These are phyloP conservation scores for Coemansia furcata DNA, from an alignment of 192 early-diverging fungal species.

Conservation along the genomic window DNA sequence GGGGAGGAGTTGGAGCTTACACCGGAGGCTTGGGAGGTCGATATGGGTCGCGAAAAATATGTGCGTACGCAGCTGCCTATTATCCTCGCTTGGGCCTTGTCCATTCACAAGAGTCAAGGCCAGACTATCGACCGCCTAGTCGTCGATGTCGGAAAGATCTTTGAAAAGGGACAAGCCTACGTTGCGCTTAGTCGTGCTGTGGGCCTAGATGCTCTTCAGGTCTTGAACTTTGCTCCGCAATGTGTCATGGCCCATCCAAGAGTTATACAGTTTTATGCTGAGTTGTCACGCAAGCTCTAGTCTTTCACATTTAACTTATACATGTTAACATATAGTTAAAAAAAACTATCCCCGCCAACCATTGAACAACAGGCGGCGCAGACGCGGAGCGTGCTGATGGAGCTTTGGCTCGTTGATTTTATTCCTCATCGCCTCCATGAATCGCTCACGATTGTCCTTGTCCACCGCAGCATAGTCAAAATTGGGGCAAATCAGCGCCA, in stretches of 20 bases:
- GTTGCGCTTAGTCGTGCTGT: constrained; percentile 81
- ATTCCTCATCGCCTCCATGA: neutral
- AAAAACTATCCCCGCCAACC: neutral
- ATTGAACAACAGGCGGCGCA: neutral
- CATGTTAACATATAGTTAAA: neutral
- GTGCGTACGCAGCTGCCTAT: constrained; percentile 64
- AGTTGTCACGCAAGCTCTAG: constrained; percentile 32
- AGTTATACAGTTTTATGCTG: constrained; percentile 66
- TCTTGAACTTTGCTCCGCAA: constrained; percentile 60
- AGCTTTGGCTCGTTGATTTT: neutral
- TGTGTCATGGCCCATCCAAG: constrained; percentile 73
- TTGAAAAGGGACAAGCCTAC: constrained; percentile 86
- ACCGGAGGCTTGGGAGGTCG: constrained; percentile 57
- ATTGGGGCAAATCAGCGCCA: neutral
- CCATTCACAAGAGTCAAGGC: constrained; percentile 87
- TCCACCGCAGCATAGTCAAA: neutral
- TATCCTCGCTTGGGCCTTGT: constrained; percentile 82
- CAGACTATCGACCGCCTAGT: constrained; percentile 75
- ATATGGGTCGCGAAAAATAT: constrained; percentile 44
- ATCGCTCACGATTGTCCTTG: neutral
- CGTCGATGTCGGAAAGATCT: constrained; percentile 73
- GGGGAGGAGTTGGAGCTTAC: constrained; percentile 54
- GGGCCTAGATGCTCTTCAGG: constrained; percentile 65
- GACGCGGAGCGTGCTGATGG: neutral
- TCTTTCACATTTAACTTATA: neutral